phyloP scores from a whole-genome alignment of 768 basidiomycete species.

The Tulasnella sp. region DNA sequence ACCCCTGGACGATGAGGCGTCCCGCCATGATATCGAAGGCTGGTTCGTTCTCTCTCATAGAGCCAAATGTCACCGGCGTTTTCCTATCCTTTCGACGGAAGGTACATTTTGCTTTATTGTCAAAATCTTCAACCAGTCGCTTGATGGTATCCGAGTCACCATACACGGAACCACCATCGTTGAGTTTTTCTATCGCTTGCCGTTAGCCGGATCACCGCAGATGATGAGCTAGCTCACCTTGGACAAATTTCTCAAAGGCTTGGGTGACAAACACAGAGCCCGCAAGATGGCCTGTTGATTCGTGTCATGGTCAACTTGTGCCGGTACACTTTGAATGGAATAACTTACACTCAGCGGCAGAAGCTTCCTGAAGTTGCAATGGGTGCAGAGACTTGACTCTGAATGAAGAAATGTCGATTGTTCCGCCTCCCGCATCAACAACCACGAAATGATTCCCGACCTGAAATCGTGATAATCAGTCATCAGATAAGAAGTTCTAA shows the following conservation, averaged over 20 bases:
- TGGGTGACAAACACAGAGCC: constrained; percentile 36
- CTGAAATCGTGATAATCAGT: too few relatives aligned
- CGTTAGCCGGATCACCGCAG: too few relatives aligned
- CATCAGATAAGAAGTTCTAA: neutral
- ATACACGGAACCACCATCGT: too few relatives aligned
- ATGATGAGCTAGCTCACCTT: neutral
- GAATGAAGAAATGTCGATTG: constrained; percentile 34
- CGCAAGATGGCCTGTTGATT: constrained; percentile 39
- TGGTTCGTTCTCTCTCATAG: too few relatives aligned
- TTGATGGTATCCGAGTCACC: neutral
- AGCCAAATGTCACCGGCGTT: too few relatives aligned
- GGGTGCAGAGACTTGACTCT: constrained; percentile 15
- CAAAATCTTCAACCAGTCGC: neutral
- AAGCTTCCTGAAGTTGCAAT: neutral
- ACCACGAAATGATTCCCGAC: constrained; percentile 25
- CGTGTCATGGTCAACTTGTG: constrained; percentile 38
- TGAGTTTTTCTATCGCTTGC: too few relatives aligned
- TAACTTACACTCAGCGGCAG: constrained; percentile 3
- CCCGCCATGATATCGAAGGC: too few relatives aligned
- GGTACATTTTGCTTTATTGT: too few relatives aligned
- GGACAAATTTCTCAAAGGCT: constrained; percentile 24
- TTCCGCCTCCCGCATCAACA: constrained; percentile 41
- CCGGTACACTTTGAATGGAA: too few relatives aligned
- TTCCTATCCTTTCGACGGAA: too few relatives aligned
- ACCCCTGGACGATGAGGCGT: too few relatives aligned